Evolutionary conservation across 768 basidiomycete species (phyloP).

Genomic region (Tulasnella sp.): DNA sequence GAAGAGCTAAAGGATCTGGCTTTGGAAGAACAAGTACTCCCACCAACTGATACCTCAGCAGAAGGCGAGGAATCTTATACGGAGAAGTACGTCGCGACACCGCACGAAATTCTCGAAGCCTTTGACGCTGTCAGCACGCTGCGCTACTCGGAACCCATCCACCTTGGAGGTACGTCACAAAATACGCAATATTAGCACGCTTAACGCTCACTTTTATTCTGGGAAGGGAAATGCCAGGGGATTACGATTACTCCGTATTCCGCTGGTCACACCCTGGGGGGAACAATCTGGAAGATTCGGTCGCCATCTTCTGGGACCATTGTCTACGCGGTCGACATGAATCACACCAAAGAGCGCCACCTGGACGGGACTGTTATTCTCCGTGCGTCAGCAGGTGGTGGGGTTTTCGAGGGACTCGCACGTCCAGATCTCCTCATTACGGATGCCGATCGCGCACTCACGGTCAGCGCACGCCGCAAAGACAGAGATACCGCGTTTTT

Average conservation of each 20-base stretch:
- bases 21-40: conserved; percentile 56
- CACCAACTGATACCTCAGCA: conserved; percentile 29
- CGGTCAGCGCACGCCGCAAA: conserved; percentile 78
- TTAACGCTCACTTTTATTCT: conserved; percentile 10
- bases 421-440: conserved; percentile 91
- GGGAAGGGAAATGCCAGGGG: conserved; percentile 77
- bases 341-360: conserved; percentile 94
- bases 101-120: conserved; percentile 82
- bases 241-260: conserved; percentile 92
- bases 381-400: conserved; percentile 50
- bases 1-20: conserved; percentile 81
- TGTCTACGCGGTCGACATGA: conserved; percentile 88
- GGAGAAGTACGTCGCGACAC: conserved; percentile 61
- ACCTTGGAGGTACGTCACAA: conserved; percentile 66
- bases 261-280: conserved; percentile 91
- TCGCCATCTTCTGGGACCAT: conserved; percentile 95
- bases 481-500: conserved; percentile 86
- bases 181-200: neutral
- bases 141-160: conserved; percentile 91
- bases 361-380: conserved; percentile 88
- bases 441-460: conserved; percentile 75
- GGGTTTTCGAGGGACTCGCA: conserved; percentile 76
- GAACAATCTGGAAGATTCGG: conserved; percentile 98
- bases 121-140: conserved; percentile 88
- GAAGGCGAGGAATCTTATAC: conserved; percentile 26